These are phyloP conservation scores for Leucocoprinus birnbaumii DNA, from an alignment of 768 basidiomycete genomes.

Conservation along the genomic window DNA sequence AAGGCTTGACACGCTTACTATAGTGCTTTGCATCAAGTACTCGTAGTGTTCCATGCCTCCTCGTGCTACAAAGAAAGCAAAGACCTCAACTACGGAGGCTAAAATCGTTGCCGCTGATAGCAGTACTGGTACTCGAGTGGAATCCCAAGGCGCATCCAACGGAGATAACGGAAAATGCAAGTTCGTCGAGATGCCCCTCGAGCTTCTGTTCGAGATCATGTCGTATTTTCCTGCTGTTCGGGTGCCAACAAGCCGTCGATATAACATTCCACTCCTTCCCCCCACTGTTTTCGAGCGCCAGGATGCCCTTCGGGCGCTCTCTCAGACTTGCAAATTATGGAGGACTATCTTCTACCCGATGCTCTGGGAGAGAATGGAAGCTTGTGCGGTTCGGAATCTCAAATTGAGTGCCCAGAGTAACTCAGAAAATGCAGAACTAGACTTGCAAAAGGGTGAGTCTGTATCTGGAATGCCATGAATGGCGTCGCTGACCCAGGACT, in stretches of 20 bases:
- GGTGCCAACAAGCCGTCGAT: constrained; percentile 15
- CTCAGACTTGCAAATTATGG: constrained; percentile 28
- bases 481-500: background rate
- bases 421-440: no score
- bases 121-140: background rate
- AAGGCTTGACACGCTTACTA: background rate
- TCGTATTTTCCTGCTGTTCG: constrained; percentile 23
- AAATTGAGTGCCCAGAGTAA: background rate
- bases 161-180: constrained; percentile 8
- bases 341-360: constrained; percentile 25
- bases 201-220: constrained; percentile 28
- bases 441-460: no score
- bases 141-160: background rate
- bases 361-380: constrained; percentile 29
- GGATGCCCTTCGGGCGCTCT: constrained; percentile 28
- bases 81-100: background rate
- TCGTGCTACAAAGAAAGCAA: background rate
- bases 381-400: constrained; percentile 19
- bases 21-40: no score
- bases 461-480: no score
- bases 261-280: constrained; percentile 16
- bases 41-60: background rate
- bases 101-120: no score
- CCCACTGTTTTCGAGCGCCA: constrained; percentile 21
- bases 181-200: constrained; percentile 24